phyloP scores from a whole-genome alignment of 1,139 yeast species.

The Entelexis sorbosivorans region DNA sequence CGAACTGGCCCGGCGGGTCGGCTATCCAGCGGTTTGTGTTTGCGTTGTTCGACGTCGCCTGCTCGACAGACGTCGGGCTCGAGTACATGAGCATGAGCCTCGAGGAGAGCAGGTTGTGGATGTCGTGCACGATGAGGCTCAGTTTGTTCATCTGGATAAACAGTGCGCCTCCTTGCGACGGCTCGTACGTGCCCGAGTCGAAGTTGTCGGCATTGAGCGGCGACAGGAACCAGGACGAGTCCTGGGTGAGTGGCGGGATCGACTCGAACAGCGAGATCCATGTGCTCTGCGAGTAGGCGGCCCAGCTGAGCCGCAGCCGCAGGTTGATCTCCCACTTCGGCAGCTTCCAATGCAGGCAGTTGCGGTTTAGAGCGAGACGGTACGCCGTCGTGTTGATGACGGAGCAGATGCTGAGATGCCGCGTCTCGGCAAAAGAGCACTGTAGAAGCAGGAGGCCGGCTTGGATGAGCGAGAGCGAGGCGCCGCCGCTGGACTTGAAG shows the following conservation, averaged over 20 bases:
- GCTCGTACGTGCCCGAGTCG: conserved; percentile 19
- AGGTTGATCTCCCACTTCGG: conserved; percentile 90
- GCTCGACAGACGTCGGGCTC: conserved; percentile 14
- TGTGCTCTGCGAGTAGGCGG: conserved; percentile 78
- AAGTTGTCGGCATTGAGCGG: conserved; percentile 27
- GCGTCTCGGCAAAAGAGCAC: conserved; percentile 38
- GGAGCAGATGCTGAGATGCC: conserved; percentile 78
- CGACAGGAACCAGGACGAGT: conserved; percentile 27
- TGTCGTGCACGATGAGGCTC: conserved; percentile 23
- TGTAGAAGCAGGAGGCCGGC: conserved; percentile 37
- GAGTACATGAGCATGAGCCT: conserved; percentile 16
- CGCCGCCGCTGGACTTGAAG: conserved; percentile 34
- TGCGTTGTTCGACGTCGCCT: conserved; percentile 17
- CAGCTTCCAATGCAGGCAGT: conserved; percentile 76
- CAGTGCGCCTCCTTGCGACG: conserved; percentile 17
- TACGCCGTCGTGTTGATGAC: conserved; percentile 80
- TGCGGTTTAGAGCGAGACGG: conserved; percentile 74
- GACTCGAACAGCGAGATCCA: conserved; percentile 74
- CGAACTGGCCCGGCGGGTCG: not conserved
- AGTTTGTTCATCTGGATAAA: conserved; percentile 21
- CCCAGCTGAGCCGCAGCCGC: conserved; percentile 82
- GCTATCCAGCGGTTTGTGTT: conserved; percentile 18
- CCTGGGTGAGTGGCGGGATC: conserved; percentile 56
- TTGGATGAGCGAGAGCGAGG: conserved; percentile 38
- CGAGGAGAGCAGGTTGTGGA: conserved; percentile 20